Base-by-base conservation (phyloP, 2,329 filamentous ascomycete species). In the Pyricularia pennisetigena region DNA sequence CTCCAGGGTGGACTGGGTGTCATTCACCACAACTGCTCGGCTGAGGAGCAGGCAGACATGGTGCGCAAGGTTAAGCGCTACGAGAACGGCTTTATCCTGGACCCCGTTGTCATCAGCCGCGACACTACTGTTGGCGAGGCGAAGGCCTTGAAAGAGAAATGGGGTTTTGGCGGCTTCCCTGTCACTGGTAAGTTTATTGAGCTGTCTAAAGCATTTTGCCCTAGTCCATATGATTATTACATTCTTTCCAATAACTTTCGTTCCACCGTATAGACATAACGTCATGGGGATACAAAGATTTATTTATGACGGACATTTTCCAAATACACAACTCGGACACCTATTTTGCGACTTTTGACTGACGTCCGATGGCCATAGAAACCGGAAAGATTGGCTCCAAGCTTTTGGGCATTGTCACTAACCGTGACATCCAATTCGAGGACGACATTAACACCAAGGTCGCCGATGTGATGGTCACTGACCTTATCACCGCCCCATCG, bases 21-120 rank as follows among this genome's bases (percentile, higher is more conserved):
- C 74, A 97, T 99, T 74, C 95, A 99, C 85, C 95, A 99, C 87
- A 99, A 99, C 85, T 99, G 95, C 86, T 95, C 94, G n/a, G 87
- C 94, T 32, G 93, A 98, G 30, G 92, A 92, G 68, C 95, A 99
- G 84, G 95, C 95, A 72, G 94, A 97, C 83, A 99, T 99, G 95
- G 92, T 99, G 73, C 88, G 93, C 80, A 98, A 97, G 85, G 95
- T 99, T 75, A 99, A 99, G 90, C 88, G 95, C 76, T 99, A 93
- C 81, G 95, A 99, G 84, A 99, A 99, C 83, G 95, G 95, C 74
- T 99, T 99, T 85, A 99, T 99, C 77, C 85, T 93, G 64, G 96
- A 99, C 77, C 95, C 95, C 62, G 88, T 99, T 69, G 94, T 98
- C 76, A 92, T 99, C 74, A 90, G 87, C 75, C 91, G 92, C 70